Base-by-base conservation (phyloP, 495 filamentous ascomycete genomes). In the Cladorrhinum samala region DNA sequence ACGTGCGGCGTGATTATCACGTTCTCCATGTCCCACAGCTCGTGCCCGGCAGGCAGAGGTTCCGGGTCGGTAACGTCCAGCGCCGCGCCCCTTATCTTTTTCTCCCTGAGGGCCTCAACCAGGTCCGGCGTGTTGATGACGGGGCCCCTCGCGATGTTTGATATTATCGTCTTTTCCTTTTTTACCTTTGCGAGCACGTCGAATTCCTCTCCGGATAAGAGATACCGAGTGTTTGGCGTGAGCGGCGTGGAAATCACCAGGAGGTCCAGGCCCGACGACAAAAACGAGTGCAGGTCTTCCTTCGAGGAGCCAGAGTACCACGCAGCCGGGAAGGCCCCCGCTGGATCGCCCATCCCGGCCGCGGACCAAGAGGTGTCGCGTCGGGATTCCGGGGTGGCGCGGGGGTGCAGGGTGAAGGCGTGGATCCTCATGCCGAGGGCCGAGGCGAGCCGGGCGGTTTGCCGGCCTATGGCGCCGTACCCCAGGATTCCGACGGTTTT, bases 41-140 rank as follows among this genome's bases (percentile, higher is more conserved):
- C 75, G 64, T 84, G 78, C 6, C 86, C 82, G 39, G 69, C 56
- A 1, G 86, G 86, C 61, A 95, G 61, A 0, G 90, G 90, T 60
- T 96, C 91, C 3, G 88, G 88, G 52, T 93, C 89, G 38, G 89
- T 91, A 0, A 95, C 91, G 70, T 96, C 91, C 49, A 95, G 66
- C 39, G 87, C 88, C 6, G 89, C 80, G 20, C 88, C 89, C 9
- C 80, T 74, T 40, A 95, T 67, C 25, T 72, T 63, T 7, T 71
- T 77, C 11, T 62, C 61, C 53, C 86, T 75, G 19, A 89, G 66
- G 7, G 88, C 82, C 0, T 65, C 67, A 25, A 92, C 75, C 25
- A 95, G 56, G 9, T 81, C 86, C 8, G 77, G 76, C 50, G 88
- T 86, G 43, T 87, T 73, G 20, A 95, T 68, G 13, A 93, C 82